Percentiles rank a stretch among this genome's conserved stretches.
These are phyloP conservation scores for Coniosporium apollinis DNA, from an alignment of 495 filamentous ascomycete genomes.

Conservation along the genomic window DNA sequence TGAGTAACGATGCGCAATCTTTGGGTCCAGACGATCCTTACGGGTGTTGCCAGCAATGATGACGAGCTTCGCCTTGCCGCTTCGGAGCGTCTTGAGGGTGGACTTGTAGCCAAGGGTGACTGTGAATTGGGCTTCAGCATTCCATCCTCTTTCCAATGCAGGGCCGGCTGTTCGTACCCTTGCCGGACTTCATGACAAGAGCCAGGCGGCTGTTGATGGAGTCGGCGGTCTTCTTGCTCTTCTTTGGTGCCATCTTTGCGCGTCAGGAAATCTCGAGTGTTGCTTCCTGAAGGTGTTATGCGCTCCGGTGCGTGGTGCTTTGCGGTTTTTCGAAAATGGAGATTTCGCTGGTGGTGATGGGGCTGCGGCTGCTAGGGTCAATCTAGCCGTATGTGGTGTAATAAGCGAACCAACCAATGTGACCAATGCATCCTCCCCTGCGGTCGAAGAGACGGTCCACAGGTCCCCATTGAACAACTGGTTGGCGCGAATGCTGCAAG, in stretches of 20 bases:
- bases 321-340: no score
- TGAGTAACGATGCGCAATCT: no score
- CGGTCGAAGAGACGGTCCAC: no score
- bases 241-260: conserved; percentile 81
- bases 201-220: conserved; percentile 77
- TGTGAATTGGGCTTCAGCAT: conserved; percentile 15
- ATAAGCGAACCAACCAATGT: no score
- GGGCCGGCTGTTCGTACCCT: conserved; percentile 35
- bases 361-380: no score
- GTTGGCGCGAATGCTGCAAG: no score
- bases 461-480: no score
- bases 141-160: not conserved
- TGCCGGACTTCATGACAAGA: conserved; percentile 93
- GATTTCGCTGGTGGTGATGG: no score
- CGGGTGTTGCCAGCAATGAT: conserved; percentile 86
- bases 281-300: conserved; percentile 7
- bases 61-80: conserved; percentile 59
- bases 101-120: conserved; percentile 88
- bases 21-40: no score
- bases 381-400: no score
- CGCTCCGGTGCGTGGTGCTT: no score
- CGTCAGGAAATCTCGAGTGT: conserved; percentile 12
- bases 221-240: conserved; percentile 82
- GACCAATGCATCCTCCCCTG: no score
- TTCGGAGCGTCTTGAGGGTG: conserved; percentile 87